Conservation (phyloP, 2,329 filamentous ascomycete genomes). For the Gnomoniopsis sp. region DNA sequence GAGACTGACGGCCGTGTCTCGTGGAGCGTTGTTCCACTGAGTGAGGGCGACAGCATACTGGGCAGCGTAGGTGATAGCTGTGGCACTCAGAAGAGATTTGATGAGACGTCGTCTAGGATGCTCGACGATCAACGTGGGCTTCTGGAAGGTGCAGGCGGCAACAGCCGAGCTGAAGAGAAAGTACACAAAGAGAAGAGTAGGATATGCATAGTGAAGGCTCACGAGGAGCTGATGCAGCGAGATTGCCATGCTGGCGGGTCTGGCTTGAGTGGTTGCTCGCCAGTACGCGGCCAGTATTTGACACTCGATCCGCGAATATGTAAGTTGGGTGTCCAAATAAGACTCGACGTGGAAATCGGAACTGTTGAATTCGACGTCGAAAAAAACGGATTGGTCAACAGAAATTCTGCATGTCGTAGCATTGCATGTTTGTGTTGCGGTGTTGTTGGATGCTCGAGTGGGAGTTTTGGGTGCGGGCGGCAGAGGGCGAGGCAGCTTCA, state of each 20-base stretch:
- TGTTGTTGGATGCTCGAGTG: too few relatives aligned
- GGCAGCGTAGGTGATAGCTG: conserved; percentile 43
- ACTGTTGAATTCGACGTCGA: too few relatives aligned
- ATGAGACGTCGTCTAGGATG: conserved; percentile 41
- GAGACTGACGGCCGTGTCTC: conserved; percentile 52
- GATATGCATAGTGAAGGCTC: conserved; percentile 57
- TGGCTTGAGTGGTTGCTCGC: neutral
- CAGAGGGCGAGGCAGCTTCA: too few relatives aligned
- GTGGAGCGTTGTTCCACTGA: conserved; percentile 25
- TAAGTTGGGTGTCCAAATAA: neutral
- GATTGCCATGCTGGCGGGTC: conserved; percentile 10
- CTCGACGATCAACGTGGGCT: conserved; percentile 33
- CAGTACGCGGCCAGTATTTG: neutral
- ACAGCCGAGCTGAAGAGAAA: conserved; percentile 50
- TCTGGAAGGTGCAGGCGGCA: conserved; percentile 52
- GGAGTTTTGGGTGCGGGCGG: too few relatives aligned
- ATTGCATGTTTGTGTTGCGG: too few relatives aligned
- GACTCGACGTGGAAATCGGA: too few relatives aligned
- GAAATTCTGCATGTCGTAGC: too few relatives aligned
- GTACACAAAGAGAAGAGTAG: conserved; percentile 53
- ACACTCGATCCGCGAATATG: neutral
- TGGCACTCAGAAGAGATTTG: conserved; percentile 39
- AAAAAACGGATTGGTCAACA: too few relatives aligned
- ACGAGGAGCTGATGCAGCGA: conserved; percentile 32
- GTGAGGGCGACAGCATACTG: conserved; percentile 40